A percentile compares a stretch with the other conserved stretches of the same genome.
Evolutionary conservation across 2,329 filamentous ascomycete genomes (phyloP).

Genomic region (Ophiostoma tasmaniense): DNA sequence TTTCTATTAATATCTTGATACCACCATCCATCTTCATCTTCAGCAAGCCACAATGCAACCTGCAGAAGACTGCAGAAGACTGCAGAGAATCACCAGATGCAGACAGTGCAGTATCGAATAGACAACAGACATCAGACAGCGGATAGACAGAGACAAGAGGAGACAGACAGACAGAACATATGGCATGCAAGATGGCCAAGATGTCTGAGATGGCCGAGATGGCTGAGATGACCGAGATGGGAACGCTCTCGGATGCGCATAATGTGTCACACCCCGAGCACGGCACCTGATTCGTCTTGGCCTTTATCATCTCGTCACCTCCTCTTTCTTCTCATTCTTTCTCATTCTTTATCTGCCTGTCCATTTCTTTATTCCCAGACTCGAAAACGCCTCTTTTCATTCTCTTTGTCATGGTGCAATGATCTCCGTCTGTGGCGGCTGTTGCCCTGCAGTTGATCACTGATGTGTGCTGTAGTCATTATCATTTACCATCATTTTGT

Average conservation of each 20-base stretch:
- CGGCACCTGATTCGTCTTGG: not conserved
- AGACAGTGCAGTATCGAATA: too few species aligned
- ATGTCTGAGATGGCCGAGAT: not conserved
- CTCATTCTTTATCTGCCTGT: not conserved
- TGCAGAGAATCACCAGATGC: too few species aligned
- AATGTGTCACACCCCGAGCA: not conserved
- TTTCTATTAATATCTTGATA: not conserved
- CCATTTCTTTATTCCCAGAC: not conserved
- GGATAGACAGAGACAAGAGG: too few species aligned
- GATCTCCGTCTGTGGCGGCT: not conserved
- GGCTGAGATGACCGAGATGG: not conserved
- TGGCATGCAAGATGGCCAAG: too few species aligned
- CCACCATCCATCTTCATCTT: not conserved
- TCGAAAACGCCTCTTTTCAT: not conserved
- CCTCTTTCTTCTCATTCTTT: not conserved
- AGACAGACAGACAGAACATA: too few species aligned
- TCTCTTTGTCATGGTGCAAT: not conserved
- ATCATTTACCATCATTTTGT: too few species aligned
- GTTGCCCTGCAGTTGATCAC: not conserved
- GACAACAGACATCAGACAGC: not conserved
- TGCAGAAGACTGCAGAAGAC: too few species aligned
- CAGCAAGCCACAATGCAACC: not conserved
- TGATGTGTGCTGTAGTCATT: too few species aligned
- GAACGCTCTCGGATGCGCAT: not conserved
- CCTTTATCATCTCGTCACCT: not conserved